Percentiles rank a stretch among this genome's conserved stretches.
Conservation (phyloP, 2,329 filamentous ascomycete genomes). For the Anisogramma anomala region DNA sequence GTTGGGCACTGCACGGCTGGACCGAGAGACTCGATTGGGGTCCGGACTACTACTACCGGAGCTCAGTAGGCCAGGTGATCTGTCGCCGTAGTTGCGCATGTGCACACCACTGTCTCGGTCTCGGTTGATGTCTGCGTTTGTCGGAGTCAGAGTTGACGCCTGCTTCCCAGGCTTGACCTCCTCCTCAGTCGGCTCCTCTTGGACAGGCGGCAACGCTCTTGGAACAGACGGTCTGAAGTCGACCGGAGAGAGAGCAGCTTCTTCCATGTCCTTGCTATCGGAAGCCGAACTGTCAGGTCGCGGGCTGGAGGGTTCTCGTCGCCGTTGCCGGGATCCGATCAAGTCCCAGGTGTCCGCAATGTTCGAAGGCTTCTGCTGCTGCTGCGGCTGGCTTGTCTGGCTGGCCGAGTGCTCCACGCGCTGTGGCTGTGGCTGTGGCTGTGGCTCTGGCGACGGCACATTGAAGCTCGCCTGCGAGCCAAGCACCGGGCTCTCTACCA, state of each 20-base stretch:
- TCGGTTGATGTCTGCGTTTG: constrained; percentile 29
- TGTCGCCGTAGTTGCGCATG: constrained; percentile 35
- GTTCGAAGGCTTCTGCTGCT: neutral
- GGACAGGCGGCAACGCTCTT: constrained; percentile 38
- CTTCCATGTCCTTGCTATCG: neutral
- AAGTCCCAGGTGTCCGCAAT: constrained; percentile 1
- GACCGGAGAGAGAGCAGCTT: too few species aligned
- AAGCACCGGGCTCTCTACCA: constrained; percentile 20
- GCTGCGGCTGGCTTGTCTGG: neutral
- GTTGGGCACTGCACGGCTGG: constrained; percentile 33
- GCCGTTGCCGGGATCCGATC: neutral
- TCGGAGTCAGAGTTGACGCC: constrained; percentile 15
- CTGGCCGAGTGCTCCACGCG: too few species aligned
- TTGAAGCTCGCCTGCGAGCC: constrained; percentile 22
- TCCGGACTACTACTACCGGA: constrained; percentile 12
- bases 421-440: too few species aligned
- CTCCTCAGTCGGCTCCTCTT: constrained; percentile 38
- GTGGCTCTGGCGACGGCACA: neutral
- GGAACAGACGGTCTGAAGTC: constrained; percentile 33
- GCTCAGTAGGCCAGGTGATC: constrained; percentile 18
- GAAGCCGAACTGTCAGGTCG: constrained; percentile 1
- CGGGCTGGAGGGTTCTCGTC: neutral
- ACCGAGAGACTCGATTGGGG: constrained; percentile 7
- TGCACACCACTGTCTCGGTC: constrained; percentile 50
- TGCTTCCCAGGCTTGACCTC: constrained; percentile 24